These are phyloP conservation scores for Areca catechu DNA, from an alignment of 176 grass and related monocot genomes.

Conservation along the genomic window DNA sequence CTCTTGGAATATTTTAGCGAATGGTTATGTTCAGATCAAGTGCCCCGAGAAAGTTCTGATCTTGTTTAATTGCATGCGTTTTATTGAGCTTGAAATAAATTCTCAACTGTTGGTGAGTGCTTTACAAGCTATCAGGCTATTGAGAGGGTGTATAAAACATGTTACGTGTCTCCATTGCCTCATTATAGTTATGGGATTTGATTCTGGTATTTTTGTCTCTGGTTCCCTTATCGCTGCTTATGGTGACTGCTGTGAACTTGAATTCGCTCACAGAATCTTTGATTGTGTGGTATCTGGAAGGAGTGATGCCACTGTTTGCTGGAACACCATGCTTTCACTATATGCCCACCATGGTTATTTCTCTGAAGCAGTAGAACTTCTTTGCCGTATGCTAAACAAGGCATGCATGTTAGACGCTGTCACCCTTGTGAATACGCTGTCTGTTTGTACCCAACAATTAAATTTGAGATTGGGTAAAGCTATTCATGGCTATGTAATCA, in stretches of 20 bases:
- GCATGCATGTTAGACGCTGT: conserved; percentile 8
- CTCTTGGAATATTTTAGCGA: conserved; percentile 17
- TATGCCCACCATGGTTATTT: conserved; percentile 2
- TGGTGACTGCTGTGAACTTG: conserved; percentile 10
- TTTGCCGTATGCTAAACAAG: conserved; percentile 3
- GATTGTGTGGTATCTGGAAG: not conserved
- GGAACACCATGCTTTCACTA: conserved; percentile 16
- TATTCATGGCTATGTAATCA: conserved; percentile 18
- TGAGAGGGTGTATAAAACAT: not conserved
- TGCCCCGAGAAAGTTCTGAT: not conserved
- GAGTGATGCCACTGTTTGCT: not conserved
- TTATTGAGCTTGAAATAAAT: conserved; percentile 3
- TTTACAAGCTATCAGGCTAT: conserved; percentile 7
- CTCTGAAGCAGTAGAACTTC: conserved; percentile 7
- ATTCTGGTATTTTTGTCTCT: conserved; percentile 6
- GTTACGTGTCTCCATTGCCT: conserved; percentile 15
- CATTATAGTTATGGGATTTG: conserved; percentile 15
- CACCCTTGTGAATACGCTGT: conserved; percentile 15
- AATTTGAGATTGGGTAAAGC: conserved; percentile 14
- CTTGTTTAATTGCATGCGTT: not conserved
- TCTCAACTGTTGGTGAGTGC: conserved; percentile 14
- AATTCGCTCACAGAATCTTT: conserved; percentile 4
- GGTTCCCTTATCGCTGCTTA: conserved; percentile 13
- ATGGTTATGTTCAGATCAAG: conserved; percentile 17
- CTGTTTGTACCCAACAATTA: conserved; percentile 6